Evolutionary conservation across 371 early-diverging fungal species (phyloP).

Genomic region (Homolaphlyctis polyrhiza): DNA sequence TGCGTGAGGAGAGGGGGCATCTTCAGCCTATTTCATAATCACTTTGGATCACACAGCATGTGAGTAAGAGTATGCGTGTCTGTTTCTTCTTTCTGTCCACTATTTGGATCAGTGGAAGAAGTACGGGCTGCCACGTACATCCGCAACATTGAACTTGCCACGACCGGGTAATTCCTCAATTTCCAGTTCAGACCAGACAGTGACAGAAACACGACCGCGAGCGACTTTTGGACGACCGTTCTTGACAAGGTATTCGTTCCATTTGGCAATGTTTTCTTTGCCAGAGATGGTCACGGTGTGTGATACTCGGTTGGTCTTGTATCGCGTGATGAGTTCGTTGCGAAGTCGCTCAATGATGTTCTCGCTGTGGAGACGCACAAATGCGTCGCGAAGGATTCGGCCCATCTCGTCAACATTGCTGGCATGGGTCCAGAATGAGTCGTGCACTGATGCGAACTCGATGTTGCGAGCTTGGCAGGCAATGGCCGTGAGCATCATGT

Average conservation of each 20-base stretch:
- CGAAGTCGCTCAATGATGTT: slow-evolving; percentile 81
- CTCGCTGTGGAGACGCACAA: slow-evolving; percentile 78
- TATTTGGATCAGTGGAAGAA: slow-evolving; percentile 66
- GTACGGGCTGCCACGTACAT: slow-evolving; percentile 77
- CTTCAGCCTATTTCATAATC: too few relatives aligned
- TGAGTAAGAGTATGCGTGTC: too few relatives aligned
- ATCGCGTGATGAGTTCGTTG: slow-evolving; percentile 80
- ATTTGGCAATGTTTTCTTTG: slow-evolving; percentile 15
- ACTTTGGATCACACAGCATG: too few relatives aligned
- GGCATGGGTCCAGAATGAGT: slow-evolving; percentile 98
- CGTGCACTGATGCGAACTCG: slow-evolving; percentile 94
- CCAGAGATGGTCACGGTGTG: slow-evolving; percentile 37
- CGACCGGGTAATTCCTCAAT: slow-evolving; percentile 72
- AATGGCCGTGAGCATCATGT: slow-evolving; percentile 94
- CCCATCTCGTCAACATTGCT: slow-evolving; percentile 86
- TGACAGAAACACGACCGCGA: slow-evolving; percentile 16
- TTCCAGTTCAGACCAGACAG: slow-evolving; percentile 66
- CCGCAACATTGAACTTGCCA: slow-evolving; percentile 79
- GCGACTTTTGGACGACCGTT: slow-evolving; percentile 14
- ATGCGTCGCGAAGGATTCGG: slow-evolving; percentile 80
- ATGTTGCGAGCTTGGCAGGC: slow-evolving; percentile 74
- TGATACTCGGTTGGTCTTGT: slow-evolving; percentile 66
- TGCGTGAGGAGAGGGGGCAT: too few relatives aligned
- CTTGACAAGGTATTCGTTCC: slow-evolving; percentile 22
- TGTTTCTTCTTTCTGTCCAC: too few relatives aligned